Percentiles rank a stretch among this genome's conserved stretches.
Evolutionary conservation across 371 early-diverging fungal species (phyloP).

Genomic region (Cokeromyces recurvatus): DNA sequence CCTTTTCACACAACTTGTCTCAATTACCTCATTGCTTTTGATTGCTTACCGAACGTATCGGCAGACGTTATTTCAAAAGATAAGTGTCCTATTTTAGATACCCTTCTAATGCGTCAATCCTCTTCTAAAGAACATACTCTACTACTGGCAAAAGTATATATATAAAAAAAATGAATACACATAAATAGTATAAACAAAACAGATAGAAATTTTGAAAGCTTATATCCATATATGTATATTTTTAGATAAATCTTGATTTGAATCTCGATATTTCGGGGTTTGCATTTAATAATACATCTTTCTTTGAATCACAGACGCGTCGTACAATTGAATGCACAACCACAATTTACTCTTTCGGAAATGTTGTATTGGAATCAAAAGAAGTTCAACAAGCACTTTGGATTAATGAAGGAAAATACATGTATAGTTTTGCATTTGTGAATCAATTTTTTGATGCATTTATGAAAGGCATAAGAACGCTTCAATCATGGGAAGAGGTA

Average conservation of each 20-base stretch:
- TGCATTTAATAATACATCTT: slow-evolving; percentile 42
- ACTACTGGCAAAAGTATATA: too few relatives aligned
- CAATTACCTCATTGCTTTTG: too few relatives aligned
- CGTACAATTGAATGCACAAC: slow-evolving; percentile 58
- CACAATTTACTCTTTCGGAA: slow-evolving; percentile 63
- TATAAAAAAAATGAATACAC: too few relatives aligned
- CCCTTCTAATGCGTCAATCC: neutral
- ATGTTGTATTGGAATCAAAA: slow-evolving; percentile 56
- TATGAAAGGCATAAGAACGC: slow-evolving; percentile 45
- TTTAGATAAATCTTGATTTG: slow-evolving; percentile 41
- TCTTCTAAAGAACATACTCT: too few relatives aligned
- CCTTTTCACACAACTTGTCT: slow-evolving; percentile 32
- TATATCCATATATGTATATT: too few relatives aligned
- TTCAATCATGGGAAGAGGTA: slow-evolving; percentile 48
- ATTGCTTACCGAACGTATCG: too few relatives aligned
- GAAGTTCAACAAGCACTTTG: slow-evolving; percentile 52
- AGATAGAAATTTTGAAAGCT: too few relatives aligned
- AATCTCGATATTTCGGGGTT: slow-evolving; percentile 39
- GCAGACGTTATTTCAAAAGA: slow-evolving; percentile 15
- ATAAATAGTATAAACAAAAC: too few relatives aligned
- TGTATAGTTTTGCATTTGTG: slow-evolving; percentile 53
- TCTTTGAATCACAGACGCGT: slow-evolving; percentile 50
- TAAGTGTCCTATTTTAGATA: slow-evolving; percentile 31
- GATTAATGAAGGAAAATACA: slow-evolving; percentile 40
- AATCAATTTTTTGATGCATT: slow-evolving; percentile 62